phyloP scores from a whole-genome alignment of 169 alveolate genomes.

The Cryptosporidium ubiquitum region DNA sequence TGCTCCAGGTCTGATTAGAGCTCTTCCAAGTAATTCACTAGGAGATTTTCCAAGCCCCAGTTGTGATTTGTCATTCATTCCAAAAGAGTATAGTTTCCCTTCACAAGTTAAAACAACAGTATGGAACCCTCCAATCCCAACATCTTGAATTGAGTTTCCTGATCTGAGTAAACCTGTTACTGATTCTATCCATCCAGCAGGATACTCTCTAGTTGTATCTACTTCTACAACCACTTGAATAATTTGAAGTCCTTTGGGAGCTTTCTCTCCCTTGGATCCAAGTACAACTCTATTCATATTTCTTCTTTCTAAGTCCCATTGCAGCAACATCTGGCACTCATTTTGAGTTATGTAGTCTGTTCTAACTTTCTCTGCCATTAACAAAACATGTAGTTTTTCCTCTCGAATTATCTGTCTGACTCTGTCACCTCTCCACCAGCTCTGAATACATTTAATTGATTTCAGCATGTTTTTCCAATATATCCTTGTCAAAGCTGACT shows the following conservation, averaged over 20 bases:
- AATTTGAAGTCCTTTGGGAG: constrained; percentile 61
- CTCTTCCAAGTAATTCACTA: constrained; percentile 40
- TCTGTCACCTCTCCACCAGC: constrained; percentile 80
- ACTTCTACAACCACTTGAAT: constrained; percentile 63
- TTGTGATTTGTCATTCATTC: constrained; percentile 70
- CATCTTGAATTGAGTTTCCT: constrained; percentile 18
- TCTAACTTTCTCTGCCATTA: constrained; percentile 76
- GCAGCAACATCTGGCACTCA: constrained; percentile 24
- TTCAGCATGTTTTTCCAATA: constrained; percentile 58
- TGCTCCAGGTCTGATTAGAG: constrained; percentile 31
- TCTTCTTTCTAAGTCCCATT: constrained; percentile 69
- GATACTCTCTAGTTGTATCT: constrained; percentile 64
- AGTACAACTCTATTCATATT: constrained; percentile 48
- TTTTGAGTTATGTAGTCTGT: constrained; percentile 32
- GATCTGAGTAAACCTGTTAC: constrained; percentile 33
- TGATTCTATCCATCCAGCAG: constrained; percentile 70
- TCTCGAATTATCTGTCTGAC: constrained; percentile 79
- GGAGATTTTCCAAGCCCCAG: constrained; percentile 36
- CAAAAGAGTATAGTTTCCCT: constrained; percentile 40
- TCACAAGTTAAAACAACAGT: constrained; percentile 41
- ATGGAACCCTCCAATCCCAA: constrained; percentile 70
- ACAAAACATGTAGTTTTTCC: constrained; percentile 74
- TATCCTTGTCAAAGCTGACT: constrained; percentile 51
- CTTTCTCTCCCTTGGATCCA: constrained; percentile 30
- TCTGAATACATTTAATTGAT: constrained; percentile 74